Evolutionary conservation across 305 asterid genomes (phyloP).

Genomic region (Fraxinus albicans): DNA sequence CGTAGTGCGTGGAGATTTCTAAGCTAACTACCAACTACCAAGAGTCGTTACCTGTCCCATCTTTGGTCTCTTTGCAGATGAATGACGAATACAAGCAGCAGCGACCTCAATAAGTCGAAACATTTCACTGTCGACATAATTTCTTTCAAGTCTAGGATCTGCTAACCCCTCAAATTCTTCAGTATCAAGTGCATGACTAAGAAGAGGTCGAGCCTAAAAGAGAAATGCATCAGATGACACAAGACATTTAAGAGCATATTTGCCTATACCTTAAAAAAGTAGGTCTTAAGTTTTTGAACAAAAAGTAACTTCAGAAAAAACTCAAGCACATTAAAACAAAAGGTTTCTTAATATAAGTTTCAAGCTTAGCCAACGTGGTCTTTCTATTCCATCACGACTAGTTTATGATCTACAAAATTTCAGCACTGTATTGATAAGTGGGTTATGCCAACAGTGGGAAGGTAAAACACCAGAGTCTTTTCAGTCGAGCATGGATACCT

Average conservation of each 20-base stretch:
- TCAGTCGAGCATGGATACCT: neutral
- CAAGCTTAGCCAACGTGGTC: neutral
- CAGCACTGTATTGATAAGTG: neutral
- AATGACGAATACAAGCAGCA: constrained; percentile 85
- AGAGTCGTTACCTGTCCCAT: constrained; percentile 75
- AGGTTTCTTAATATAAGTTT: neutral
- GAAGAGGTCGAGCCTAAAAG: constrained; percentile 82
- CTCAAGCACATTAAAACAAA: neutral
- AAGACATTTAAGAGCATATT: neutral
- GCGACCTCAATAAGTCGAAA: constrained; percentile 78
- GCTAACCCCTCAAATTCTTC: constrained; percentile 48
- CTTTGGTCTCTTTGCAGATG: constrained; percentile 71
- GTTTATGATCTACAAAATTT: neutral
- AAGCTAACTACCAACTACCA: neutral
- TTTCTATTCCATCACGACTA: neutral
- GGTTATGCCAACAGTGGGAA: neutral
- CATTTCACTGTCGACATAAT: constrained; percentile 58
- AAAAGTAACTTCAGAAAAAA: neutral
- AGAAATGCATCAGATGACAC: constrained; percentile 6
- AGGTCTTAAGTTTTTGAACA: neutral
- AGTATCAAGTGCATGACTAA: constrained; percentile 57
- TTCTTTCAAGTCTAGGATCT: constrained; percentile 68
- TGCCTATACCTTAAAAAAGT: neutral
- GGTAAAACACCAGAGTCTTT: neutral
- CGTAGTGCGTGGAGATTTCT: neutral